These are phyloP conservation scores for Candida schatavii DNA, from an alignment of 805 yeast genomes.

Conservation along the genomic window DNA sequence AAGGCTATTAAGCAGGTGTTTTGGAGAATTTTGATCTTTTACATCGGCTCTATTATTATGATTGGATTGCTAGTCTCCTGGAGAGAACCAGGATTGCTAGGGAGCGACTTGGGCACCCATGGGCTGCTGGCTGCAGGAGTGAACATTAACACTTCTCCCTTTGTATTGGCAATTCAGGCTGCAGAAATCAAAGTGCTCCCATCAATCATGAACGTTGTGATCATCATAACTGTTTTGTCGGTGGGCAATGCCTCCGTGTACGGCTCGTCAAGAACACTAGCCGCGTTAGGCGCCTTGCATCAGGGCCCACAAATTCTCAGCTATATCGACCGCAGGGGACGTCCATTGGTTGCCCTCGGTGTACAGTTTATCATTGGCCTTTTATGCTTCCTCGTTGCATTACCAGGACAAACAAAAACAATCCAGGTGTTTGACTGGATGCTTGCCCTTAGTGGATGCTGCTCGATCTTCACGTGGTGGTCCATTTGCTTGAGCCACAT, in stretches of 20 bases:
- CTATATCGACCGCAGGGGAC: conserved; percentile 28
- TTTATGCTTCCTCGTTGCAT: conserved; percentile 25
- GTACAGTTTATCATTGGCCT: conserved; percentile 27
- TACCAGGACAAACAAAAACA: conserved; percentile 21
- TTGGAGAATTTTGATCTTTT: conserved; percentile 61
- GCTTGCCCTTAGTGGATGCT: conserved; percentile 27
- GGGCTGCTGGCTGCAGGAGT: conserved; percentile 14
- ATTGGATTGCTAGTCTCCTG: conserved; percentile 54
- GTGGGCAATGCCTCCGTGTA: conserved; percentile 37
- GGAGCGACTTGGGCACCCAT: conserved; percentile 11
- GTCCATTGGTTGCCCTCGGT: conserved; percentile 26
- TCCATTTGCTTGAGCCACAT: conserved; percentile 30
- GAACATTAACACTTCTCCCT: conserved; percentile 33
- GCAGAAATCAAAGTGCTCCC: conserved; percentile 31
- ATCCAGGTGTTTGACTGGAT: conserved; percentile 31
- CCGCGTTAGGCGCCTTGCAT: conserved; percentile 29
- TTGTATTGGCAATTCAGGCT: conserved; percentile 35
- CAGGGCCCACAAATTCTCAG: conserved; percentile 28
- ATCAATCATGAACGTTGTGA: conserved; percentile 31
- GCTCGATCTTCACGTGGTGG: conserved; percentile 28
- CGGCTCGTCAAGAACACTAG: conserved; percentile 31
- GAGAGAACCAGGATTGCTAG: conserved; percentile 17
- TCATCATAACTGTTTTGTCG: conserved; percentile 29
- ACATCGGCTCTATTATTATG: conserved; percentile 50
- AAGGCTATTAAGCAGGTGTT: conserved; percentile 63